Conservation (phyloP, 2,329 filamentous ascomycete genomes). For the Pestalotiopsis sp. region DNA sequence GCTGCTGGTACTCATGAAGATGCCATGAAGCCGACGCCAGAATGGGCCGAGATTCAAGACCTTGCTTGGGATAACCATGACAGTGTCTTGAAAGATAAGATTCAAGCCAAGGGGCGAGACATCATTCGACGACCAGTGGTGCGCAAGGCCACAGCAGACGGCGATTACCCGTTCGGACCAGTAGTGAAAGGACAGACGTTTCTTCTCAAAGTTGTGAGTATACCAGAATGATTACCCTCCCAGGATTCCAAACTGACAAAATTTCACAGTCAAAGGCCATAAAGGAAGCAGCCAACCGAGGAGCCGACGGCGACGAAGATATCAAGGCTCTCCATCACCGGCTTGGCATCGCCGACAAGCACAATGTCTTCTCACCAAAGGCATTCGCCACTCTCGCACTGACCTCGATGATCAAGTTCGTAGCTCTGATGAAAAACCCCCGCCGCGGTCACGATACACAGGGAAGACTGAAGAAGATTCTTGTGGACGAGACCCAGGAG, state of each 20-base stretch:
- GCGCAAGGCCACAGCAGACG: conserved; percentile 3
- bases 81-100: neutral
- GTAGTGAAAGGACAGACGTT: neutral
- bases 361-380: conserved; percentile 2
- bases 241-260: neutral
- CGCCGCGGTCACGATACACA: conserved; percentile 18
- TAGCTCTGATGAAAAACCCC: conserved; percentile 22
- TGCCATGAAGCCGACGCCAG: neutral
- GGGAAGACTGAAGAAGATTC: conserved; percentile 20
- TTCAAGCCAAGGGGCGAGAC: conserved; percentile 9
- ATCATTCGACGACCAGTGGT: conserved; percentile 6
- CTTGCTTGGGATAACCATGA: neutral
- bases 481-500: conserved; percentile 20
- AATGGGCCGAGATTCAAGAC: neutral
- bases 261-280: conserved; percentile 1
- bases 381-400: conserved; percentile 14
- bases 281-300: neutral
- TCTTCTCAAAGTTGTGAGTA: neutral
- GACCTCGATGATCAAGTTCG: conserved; percentile 20
- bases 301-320: neutral
- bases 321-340: neutral
- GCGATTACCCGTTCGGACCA: neutral
- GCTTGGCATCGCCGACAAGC: conserved; percentile 10
- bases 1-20: neutral
- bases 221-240: neutral